Evolutionary conservation across 2,329 filamentous ascomycete species (phyloP), one percentile per base, ranked within the genome.

Genomic region (Fusarium penzigii): DNA sequence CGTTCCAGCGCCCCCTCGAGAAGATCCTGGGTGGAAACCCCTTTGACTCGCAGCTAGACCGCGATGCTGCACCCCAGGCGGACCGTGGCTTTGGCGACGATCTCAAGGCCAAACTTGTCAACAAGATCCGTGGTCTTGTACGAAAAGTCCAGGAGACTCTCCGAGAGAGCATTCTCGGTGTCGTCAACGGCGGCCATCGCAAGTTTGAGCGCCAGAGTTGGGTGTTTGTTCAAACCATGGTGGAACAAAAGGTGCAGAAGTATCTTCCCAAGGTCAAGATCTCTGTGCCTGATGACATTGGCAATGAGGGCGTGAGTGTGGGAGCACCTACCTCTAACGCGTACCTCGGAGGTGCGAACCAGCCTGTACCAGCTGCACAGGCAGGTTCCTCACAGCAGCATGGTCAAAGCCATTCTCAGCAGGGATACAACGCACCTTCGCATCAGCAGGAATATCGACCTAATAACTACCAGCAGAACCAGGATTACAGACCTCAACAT

Each of bases 21-120:
- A 77, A 73, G 65, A 75, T 78, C 10, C 70, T 78, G 0, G 75
- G 75, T 0, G 75, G 75, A 3, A 78, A 78, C 43, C 75, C 75
- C 7, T 78, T 78, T 51, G 74, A 77, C 59, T 62, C 69, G 14
- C 66, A 75, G 53, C 72, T 78, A 13, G 73, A 77, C 49, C 66
- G 66, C 16, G 69, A 74, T 16, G 66, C 65, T 0, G 57, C 57
- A 1, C 45, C 60, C 3, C 51, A 64, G 5, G 53, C 67, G 0
- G 70, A 73, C 46, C 72, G 75, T 13, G 74, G 74, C 0, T 71
- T 77, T 17, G 69, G 72, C 0, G 73, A 77, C 25, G 73, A 77
- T 32, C 66, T 78, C 62, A 77, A 75, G 65, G 52, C 64, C 17
- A 76, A 76, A 66, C 66, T 78, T 6, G 65, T 77, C 49, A 63